Conservation (phyloP, 1,139 yeast species). For the Suhomyces taliae region DNA sequence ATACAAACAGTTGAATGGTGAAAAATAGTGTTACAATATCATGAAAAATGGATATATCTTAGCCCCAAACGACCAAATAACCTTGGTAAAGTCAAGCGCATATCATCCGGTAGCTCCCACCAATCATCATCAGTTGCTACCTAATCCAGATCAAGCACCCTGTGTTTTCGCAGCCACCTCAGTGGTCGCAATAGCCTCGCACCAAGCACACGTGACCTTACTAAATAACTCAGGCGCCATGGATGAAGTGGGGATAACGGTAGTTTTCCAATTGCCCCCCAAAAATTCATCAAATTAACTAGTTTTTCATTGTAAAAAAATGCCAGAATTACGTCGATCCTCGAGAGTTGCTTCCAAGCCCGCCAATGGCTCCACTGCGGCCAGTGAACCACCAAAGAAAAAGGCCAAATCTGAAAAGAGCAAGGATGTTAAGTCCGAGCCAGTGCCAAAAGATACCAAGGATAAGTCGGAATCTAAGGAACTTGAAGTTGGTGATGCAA, state of each 20-base stretch:
- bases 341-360: slow-evolving; percentile 40
- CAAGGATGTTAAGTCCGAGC: slow-evolving; percentile 12
- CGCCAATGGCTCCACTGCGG: slow-evolving; percentile 10
- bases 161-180: slow-evolving; percentile 8
- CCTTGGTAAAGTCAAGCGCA: background rate
- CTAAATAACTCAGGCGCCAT: background rate
- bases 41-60: no score
- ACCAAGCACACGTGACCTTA: slow-evolving; percentile 4
- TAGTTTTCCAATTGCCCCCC: background rate
- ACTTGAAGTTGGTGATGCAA: slow-evolving; percentile 61
- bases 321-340: slow-evolving; percentile 58
- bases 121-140: background rate
- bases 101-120: background rate
- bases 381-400: slow-evolving; percentile 21
- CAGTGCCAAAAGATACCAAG: slow-evolving; percentile 7
- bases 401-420: slow-evolving; percentile 20
- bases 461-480: slow-evolving; percentile 14
- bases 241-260: slow-evolving; percentile 2
- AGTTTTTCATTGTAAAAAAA: slow-evolving; percentile 13
- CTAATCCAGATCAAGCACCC: no score
- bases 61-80: no score
- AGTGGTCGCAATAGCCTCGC: background rate
- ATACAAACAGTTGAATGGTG: no score
- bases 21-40: no score
- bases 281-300: background rate